Conservation (phyloP, 495 filamentous ascomycete genomes). For the Lasiosphaeria ovina region DNA sequence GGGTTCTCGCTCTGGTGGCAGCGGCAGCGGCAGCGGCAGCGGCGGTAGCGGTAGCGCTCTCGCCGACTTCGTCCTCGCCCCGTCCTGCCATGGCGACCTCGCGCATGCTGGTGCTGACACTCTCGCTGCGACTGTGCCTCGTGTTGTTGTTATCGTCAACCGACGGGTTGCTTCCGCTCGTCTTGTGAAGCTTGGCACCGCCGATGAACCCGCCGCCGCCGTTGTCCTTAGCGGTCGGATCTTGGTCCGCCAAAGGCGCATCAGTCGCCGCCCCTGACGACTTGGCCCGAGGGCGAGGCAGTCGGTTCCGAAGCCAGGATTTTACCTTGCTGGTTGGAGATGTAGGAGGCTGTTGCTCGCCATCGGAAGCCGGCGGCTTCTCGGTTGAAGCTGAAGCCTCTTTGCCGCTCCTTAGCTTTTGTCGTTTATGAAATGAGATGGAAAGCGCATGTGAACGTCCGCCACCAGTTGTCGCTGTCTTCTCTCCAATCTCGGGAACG, state of each 20-base stretch:
- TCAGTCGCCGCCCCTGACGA: conserved; percentile 17
- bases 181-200: conserved; percentile 41
- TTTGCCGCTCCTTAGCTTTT: conserved; percentile 16
- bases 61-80: conserved; percentile 11
- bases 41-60: conserved; percentile 13
- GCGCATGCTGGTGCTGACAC: conserved; percentile 39
- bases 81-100: conserved; percentile 53
- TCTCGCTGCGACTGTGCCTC: conserved; percentile 29
- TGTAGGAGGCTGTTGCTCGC: conserved; percentile 5
- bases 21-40: background rate
- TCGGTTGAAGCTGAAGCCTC: conserved; percentile 7
- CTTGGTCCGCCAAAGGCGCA: background rate
- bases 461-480: background rate
- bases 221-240: background rate
- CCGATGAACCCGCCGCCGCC: conserved; percentile 46
- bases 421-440: conserved; percentile 22
- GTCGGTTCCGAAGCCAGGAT: conserved; percentile 59
- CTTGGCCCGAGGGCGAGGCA: conserved; percentile 42
- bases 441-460: conserved; percentile 18
- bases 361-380: conserved; percentile 3
- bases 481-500: background rate
- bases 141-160: conserved; percentile 30
- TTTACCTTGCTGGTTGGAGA: conserved; percentile 48
- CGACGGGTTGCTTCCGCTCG: conserved; percentile 33
- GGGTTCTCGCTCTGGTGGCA: background rate